Conservation (phyloP, 2,329 filamentous ascomycete species). For the Xylariaceae sp. region DNA sequence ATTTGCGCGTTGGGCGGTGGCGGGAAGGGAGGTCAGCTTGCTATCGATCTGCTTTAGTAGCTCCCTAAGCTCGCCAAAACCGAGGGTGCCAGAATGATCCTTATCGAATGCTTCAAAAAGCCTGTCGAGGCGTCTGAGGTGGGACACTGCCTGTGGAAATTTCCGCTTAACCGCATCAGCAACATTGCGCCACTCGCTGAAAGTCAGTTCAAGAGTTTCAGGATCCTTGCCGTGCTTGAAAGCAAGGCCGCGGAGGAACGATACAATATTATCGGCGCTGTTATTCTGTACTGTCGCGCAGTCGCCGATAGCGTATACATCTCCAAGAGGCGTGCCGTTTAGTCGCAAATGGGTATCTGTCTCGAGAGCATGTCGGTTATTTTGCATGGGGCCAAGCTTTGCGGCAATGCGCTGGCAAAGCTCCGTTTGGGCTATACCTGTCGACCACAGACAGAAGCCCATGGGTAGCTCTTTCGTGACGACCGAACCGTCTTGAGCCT, state of each 20-base stretch:
- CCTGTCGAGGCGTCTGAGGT: constrained; percentile 83
- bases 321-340: constrained; percentile 81
- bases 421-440: constrained; percentile 81
- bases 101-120: constrained; percentile 91
- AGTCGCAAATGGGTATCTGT: constrained; percentile 91
- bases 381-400: constrained; percentile 73
- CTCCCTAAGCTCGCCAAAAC: constrained; percentile 87
- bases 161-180: constrained; percentile 78
- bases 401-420: constrained; percentile 72
- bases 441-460: constrained; percentile 97
- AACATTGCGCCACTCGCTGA: constrained; percentile 81
- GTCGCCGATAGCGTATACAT: constrained; percentile 95
- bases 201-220: constrained; percentile 79
- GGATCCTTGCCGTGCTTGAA: constrained; percentile 92
- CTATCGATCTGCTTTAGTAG: constrained; percentile 88
- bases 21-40: constrained; percentile 90
- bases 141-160: constrained; percentile 85
- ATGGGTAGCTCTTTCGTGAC: constrained; percentile 91
- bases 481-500: constrained; percentile 64
- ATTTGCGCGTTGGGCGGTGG: constrained; percentile 92
- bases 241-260: constrained; percentile 81
- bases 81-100: constrained; percentile 86
- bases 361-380: constrained; percentile 86
- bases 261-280: constrained; percentile 82
- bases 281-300: constrained; percentile 98